Conservation (phyloP, 2,329 filamentous ascomycete species). For the Diaporthe sp. region DNA sequence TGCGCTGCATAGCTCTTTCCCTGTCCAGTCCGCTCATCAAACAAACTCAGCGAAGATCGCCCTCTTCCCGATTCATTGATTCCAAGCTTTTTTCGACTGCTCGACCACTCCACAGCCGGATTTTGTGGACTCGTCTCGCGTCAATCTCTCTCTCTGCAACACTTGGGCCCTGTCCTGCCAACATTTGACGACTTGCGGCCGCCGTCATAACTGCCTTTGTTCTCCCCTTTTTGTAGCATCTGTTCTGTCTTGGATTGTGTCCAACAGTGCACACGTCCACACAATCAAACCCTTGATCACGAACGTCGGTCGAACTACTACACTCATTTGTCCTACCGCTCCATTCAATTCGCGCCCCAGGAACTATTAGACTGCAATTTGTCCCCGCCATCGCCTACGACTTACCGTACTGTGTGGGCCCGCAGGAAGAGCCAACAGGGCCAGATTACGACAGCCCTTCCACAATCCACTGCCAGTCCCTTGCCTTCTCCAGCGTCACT, state of each 20-base stretch:
- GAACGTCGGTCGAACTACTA: not conserved
- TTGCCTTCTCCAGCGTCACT: constrained; percentile 19
- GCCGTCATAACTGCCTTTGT: constrained; percentile 29
- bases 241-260: constrained; percentile 22
- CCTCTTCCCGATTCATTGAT: constrained; percentile 31
- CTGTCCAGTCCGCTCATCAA: constrained; percentile 28
- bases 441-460: constrained; percentile 30
- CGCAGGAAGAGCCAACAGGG: constrained; percentile 27
- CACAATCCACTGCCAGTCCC: constrained; percentile 4
- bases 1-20: not conserved
- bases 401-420: constrained; percentile 28
- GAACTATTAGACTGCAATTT: not conserved
- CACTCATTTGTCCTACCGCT: constrained; percentile 17
- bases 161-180: constrained; percentile 18
- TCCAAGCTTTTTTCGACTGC: constrained; percentile 28
- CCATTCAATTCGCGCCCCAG: not conserved
- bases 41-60: constrained; percentile 22
- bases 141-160: constrained; percentile 25
- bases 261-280: constrained; percentile 16
- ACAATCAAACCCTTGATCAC: constrained; percentile 2
- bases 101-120: constrained; percentile 28
- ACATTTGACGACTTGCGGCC: constrained; percentile 14
- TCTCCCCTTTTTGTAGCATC: constrained; percentile 13
- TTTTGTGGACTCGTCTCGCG: constrained; percentile 23
- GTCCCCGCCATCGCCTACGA: constrained; percentile 12